These are phyloP conservation scores for Endoconidiophora polonica DNA, from an alignment of 2,329 filamentous ascomycete species.

Conservation along the genomic window DNA sequence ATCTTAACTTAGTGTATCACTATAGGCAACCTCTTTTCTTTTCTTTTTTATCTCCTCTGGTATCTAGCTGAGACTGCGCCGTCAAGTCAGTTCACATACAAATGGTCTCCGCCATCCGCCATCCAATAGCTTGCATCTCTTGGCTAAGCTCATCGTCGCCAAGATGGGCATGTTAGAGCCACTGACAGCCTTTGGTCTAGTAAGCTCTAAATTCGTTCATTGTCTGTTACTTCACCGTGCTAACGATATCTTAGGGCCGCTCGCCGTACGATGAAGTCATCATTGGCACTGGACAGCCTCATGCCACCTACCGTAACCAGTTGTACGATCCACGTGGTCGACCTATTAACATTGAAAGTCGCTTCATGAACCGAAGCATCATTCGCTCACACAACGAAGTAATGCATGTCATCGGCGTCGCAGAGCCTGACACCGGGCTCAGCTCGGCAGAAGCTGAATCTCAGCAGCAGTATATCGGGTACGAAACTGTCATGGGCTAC, in stretches of 20 bases:
- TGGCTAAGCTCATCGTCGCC: conserved; percentile 1
- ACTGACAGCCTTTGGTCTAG: conserved; percentile 39
- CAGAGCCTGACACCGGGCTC: conserved; percentile 35
- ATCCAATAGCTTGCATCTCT: neutral
- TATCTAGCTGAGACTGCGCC: no score
- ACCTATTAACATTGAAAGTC: conserved; percentile 37
- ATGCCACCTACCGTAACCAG: conserved; percentile 27
- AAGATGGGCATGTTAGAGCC: conserved; percentile 39
- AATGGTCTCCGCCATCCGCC: no score
- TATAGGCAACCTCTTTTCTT: no score
- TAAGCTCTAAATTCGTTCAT: conserved; percentile 19
- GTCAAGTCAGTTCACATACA: no score
- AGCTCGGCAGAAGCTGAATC: conserved; percentile 24
- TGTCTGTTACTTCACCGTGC: neutral
- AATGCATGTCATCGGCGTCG: conserved; percentile 45
- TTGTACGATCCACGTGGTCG: conserved; percentile 39
- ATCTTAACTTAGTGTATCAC: no score
- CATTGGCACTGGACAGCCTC: conserved; percentile 29
- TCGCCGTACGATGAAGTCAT: conserved; percentile 44
- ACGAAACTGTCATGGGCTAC: conserved; percentile 31
- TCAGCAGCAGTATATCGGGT: conserved; percentile 24
- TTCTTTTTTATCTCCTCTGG: no score
- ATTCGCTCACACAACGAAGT: conserved; percentile 46
- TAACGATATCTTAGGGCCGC: conserved; percentile 28
- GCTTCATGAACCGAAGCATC: conserved; percentile 37